Base-by-base conservation (phyloP, 2,329 filamentous ascomycete species). In the Clarireedia hainanense region DNA sequence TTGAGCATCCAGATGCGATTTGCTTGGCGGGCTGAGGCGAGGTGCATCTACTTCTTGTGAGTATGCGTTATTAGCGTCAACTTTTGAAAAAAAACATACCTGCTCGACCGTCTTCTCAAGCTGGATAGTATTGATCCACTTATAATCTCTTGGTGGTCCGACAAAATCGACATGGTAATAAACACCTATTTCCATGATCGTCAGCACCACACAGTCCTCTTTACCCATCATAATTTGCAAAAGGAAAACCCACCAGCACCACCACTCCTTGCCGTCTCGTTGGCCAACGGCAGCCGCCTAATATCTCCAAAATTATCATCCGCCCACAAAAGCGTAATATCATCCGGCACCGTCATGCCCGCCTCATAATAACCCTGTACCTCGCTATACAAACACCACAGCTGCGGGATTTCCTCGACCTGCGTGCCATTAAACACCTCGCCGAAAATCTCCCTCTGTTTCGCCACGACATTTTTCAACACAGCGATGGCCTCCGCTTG, bases 371-470 rank as follows among this genome's bases (percentile, higher is more conserved):
- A 88, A 6, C 80, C 79, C 69, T 85, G 83, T 2, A 89, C 84
- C 66, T 89, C 85, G 66, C 88, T 88, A 70, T 89, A 89, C 58
- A 89, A 71, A 63, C 84, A 87, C 84, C 85, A 88, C 70, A 84
- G 77, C 68, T 88, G 85, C 5, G 85, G 84, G 39, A 78, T 73
- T 47, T 79, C 69, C 1, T 68, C 69, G 3, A 75, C 70, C 5
- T 70, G 73, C 1, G 56, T 66, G 2, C 60, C 75, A 12, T 74
- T 75, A 45, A 85, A 76, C 0, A 85, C 78, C 2, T 79, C 74
- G 20, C 72, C 73, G 45, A 86, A 73, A 56, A 84, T 83, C 9
- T 76, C 66, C 50, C 80, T 75, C 66, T 89, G 84, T 34, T 80
- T 76, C 3, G 73, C 63, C 2, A 88, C 83, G 26, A 87, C 76